phyloP scores from a whole-genome alignment of 2,329 filamentous ascomycete species.

The Beauveria asiatica region DNA sequence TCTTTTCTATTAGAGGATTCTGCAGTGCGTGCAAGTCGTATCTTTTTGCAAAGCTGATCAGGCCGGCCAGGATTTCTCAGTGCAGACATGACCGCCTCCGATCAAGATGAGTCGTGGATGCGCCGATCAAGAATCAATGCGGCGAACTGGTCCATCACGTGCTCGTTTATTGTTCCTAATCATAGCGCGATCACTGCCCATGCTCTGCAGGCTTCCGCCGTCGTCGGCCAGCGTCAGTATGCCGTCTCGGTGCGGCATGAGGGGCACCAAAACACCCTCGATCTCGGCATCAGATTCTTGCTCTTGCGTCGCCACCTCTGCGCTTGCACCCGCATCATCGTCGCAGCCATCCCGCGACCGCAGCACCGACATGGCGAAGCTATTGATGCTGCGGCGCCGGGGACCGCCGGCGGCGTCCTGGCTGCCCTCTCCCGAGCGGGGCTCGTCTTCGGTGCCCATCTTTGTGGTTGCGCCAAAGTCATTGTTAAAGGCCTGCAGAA shows the following conservation, averaged over 20 bases:
- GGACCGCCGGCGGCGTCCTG: not conserved
- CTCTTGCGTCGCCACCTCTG: not conserved
- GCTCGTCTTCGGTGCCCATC: constrained; percentile 9
- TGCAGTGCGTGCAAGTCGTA: too few species aligned
- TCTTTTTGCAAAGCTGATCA: too few species aligned
- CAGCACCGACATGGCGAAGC: constrained; percentile 12
- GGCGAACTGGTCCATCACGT: not conserved
- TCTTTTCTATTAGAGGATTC: too few species aligned
- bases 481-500: constrained; percentile 15
- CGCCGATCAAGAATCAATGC: not conserved
- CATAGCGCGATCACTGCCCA: constrained; percentile 14
- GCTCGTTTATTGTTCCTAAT: not conserved
- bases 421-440: constrained; percentile 3
- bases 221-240: constrained; percentile 3
- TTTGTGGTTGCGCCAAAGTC: constrained; percentile 14
- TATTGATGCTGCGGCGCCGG: not conserved
- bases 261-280: not conserved
- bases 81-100: too few species aligned
- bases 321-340: not conserved
- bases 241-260: not conserved
- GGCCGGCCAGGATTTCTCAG: too few species aligned
- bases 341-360: not conserved
- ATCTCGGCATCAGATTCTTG: constrained; percentile 4
- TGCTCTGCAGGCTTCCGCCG: constrained; percentile 11
- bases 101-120: too few species aligned